Evolutionary conservation across 140 eudicot genomes (phyloP), one percentile per base, ranked within the genome.

Genomic region (Cichorium intybus): DNA sequence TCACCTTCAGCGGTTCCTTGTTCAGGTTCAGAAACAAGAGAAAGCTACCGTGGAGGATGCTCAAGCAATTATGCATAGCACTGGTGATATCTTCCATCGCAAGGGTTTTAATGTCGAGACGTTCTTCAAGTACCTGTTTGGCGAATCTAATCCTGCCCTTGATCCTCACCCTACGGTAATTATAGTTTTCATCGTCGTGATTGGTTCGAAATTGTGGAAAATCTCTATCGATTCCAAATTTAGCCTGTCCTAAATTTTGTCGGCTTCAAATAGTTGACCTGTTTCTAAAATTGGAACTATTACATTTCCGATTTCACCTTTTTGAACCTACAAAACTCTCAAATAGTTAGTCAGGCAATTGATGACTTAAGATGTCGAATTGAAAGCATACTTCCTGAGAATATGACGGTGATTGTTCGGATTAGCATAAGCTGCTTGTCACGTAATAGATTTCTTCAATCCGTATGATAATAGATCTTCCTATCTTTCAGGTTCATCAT

Each of bases 401-500:
- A 26, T 54, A 17, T 10, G 67, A 47, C 22, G 48, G 6, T 24
- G n/a, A 21, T 60, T 18, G 65, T 31, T 24, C 29, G 4, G 66
- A 35, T 35, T 60, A 12, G 52, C 51, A 37, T 12, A 37, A 7
- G 34, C 18, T 59, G 26, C 17, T 20, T 11, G 27, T 7, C 17
- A 26, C 24, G 14, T 9, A 10, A 18, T 24, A 4, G 21, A 12
- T 34, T 11, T 24, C 20, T 14, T 66, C n/a, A 5, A 33, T 37
- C 45, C 16, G 26, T 18, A 51, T 50, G 35, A 20, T 24, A n/a
- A 31, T 48, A 12, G 47, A 47, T 49, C 70, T 61, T 59, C 9
- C 68, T 74, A 28, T 49, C 37, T 73, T 53, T 66, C 97, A 94
- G 97, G 79, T 82, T 60, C 95, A 94, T 64, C 95, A 94, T 53